Evolutionary conservation across 164 flowering plant species (phyloP).

Genomic region (Pachysandra terminalis): DNA sequence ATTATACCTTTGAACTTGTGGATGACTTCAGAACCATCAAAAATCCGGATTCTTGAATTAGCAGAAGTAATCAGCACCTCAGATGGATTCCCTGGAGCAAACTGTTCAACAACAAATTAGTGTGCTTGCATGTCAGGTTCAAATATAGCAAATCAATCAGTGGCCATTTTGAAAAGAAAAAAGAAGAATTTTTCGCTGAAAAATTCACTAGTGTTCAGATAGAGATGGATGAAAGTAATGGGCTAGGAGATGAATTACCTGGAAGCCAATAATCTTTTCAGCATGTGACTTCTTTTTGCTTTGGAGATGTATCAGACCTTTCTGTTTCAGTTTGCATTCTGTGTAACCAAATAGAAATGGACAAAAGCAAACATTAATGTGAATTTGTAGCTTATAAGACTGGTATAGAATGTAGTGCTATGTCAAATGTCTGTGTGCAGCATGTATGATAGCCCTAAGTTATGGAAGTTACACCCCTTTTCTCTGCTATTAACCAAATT

Average conservation of each 20-base stretch:
- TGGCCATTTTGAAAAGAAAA: too few species aligned
- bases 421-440: too few species aligned
- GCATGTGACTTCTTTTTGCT: constrained; percentile 57
- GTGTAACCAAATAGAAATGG: too few species aligned
- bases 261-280: constrained; percentile 89
- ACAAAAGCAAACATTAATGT: neutral
- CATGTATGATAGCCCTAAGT: too few species aligned
- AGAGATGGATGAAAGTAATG: too few species aligned
- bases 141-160: neutral
- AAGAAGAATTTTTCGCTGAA: too few species aligned
- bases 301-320: constrained; percentile 43
- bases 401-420: too few species aligned
- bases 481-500: too few species aligned
- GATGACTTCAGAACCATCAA: constrained; percentile 50
- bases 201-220: too few species aligned
- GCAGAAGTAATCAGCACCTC: constrained; percentile 84
- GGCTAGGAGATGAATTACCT: constrained; percentile 48
- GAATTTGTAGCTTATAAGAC: too few species aligned
- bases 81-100: constrained; percentile 59
- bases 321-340: constrained; percentile 65
- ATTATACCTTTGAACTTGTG: constrained; percentile 69
- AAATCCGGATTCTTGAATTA: too few species aligned
- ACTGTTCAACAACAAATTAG: constrained; percentile 36
- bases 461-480: too few species aligned
- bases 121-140: constrained; percentile 5